A percentile compares a stretch with the other conserved stretches of the same genome.
These are phyloP conservation scores for Vitellaria paradoxa DNA, from an alignment of 179 eudicot species.

Conservation along the genomic window DNA sequence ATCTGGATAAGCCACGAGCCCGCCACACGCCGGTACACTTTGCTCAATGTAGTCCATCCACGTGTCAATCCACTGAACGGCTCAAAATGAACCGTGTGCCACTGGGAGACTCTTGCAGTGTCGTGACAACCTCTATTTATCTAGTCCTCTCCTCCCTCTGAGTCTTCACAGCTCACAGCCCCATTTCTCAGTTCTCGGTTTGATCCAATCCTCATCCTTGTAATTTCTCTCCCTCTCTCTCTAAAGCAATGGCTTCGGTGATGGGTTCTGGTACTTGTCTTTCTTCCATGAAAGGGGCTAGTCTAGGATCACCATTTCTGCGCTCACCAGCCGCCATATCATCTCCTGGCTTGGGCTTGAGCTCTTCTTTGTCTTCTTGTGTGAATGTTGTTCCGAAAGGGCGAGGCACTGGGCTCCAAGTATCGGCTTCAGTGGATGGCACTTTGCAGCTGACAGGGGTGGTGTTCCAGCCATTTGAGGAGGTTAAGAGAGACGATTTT, in stretches of 20 bases:
- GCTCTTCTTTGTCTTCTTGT: constrained; percentile 8
- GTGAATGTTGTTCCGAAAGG: constrained; percentile 17
- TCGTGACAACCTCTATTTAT: neutral
- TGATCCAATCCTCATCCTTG: constrained; percentile 6
- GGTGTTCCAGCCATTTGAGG: constrained; percentile 83
- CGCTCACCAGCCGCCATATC: neutral
- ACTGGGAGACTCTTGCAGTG: neutral
- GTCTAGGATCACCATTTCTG: neutral
- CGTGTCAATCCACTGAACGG: constrained; percentile 20
- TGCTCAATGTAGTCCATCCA: constrained; percentile 36
- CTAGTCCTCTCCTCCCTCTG: constrained; percentile 14
- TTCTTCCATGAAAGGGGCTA: constrained; percentile 20
- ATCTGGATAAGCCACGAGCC: constrained; percentile 29
- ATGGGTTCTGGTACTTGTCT: constrained; percentile 27
- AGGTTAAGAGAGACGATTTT: constrained; percentile 66
- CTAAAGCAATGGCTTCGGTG: constrained; percentile 36
- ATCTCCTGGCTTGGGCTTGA: constrained; percentile 1
- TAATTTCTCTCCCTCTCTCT: neutral
- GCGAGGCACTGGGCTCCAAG: constrained; percentile 17
- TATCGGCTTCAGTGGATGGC: constrained; percentile 27
- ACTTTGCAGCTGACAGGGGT: constrained; percentile 54
- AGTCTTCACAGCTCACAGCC: constrained; percentile 4
- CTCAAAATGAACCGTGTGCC: constrained; percentile 17
- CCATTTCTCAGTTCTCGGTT: neutral
- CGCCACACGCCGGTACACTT: constrained; percentile 40